phyloP scores from a whole-genome alignment of 225 moss, liverwort and hornwort species.

The Takakia lepidozioides region DNA sequence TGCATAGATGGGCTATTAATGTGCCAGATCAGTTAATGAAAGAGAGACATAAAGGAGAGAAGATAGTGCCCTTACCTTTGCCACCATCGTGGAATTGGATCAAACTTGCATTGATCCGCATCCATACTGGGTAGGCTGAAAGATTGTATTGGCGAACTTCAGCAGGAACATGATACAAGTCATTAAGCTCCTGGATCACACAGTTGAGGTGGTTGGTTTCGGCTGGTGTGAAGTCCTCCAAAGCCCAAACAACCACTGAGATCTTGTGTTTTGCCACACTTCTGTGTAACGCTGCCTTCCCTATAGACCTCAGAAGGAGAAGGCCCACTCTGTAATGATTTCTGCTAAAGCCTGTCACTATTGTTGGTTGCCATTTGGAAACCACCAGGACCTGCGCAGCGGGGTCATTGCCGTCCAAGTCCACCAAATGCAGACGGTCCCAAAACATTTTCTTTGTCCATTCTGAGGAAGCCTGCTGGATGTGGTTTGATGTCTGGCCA shows the following conservation, averaged over 20 bases:
- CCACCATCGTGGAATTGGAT: constrained; percentile 42
- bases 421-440: constrained; percentile 31
- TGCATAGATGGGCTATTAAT: too few relatives aligned
- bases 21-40: too few relatives aligned
- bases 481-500: constrained; percentile 26
- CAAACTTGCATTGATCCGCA: constrained; percentile 40
- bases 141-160: constrained; percentile 41
- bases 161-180: constrained; percentile 15
- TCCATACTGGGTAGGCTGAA: constrained; percentile 38
- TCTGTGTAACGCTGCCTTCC: constrained; percentile 17
- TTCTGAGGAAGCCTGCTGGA: constrained; percentile 32
- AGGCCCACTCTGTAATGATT: constrained; percentile 47
- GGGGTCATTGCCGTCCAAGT: constrained; percentile 29
- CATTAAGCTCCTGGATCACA: constrained; percentile 24
- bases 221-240: constrained; percentile 34
- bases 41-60: too few relatives aligned
- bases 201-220: constrained; percentile 26
- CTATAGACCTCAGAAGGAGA: constrained; percentile 48
- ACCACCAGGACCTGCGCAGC: constrained; percentile 12
- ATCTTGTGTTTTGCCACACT: constrained; percentile 17
- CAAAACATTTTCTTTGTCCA: constrained; percentile 28
- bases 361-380: constrained; percentile 36
- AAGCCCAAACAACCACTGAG: constrained; percentile 48
- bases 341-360: constrained; percentile 48
- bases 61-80: constrained; percentile 26